Evolutionary conservation across 805 yeast genomes (phyloP), one percentile per base, ranked within the genome.

Genomic region (Gaillardinia entomophila): DNA sequence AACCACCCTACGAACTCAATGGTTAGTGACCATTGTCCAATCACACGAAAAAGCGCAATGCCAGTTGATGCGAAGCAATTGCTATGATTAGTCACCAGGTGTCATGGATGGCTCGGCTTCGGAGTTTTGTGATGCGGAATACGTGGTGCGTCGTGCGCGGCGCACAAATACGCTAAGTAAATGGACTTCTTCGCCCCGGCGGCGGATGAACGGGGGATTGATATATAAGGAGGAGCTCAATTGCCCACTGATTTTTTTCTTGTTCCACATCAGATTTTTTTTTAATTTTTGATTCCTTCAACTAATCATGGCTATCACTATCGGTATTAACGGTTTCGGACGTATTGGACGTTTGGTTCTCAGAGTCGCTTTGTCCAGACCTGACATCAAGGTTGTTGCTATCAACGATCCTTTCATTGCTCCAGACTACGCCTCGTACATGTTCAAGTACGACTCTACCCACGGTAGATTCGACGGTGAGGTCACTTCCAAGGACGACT

Each of bases 251-350:
- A 33, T 30, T 22, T 27, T 18, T 12, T 24, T 24, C 27, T 27
- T 25, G 18, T 31, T 16, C 7, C 25, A 26, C 19, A 27, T 33
- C 30, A 30, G 26, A 23, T 30, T 12, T 23, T n/a, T 16, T 16
- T 24, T 18, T 26, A 32, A 20, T 32, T 19, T n/a, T n/a, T 25
- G 15, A 30, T 18, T 30, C 30, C 26, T 30, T 12, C 27, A 36
- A 40, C 16, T 27, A 37, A 57, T 37, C 59, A 72, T 72, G 76
- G 74, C 75, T 63, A 72, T 75, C 61, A 79, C 75, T 53, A 75
- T 85, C 64, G 95, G 95, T 70, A 86, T 85, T 63, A 85, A 85
- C 79, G 95, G 95, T 54, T 85, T 85, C 82, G 95, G 95, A 56
- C 81, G 95, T 70, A 85, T 85, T 57, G 95, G 95, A 49, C 85